Base-by-base conservation (phyloP, 306 rosid species). In the Begonia masoniana region DNA sequence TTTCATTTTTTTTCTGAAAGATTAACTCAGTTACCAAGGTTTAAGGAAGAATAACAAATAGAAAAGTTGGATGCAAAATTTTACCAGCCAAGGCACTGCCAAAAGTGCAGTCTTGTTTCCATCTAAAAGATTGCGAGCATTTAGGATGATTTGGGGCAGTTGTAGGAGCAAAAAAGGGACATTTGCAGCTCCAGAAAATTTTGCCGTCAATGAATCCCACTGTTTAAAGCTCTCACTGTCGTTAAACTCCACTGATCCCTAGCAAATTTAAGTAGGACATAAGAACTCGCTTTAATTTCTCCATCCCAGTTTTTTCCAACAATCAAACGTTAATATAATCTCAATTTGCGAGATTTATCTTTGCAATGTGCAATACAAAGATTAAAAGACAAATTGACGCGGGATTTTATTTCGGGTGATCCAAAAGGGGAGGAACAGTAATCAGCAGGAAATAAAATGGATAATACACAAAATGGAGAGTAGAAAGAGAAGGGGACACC, bases 61-160 rank as follows among this genome's bases (percentile, higher is more conserved):
- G 10, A 13, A 36, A 45, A 49, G 23, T 43, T 50, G 43, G 13
- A 55, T 62, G 63, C 42, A 68, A 41, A 13, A 50, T 14, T 41
- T 48, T 65, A 81, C 88, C 74, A 83, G 89, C 96, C 96, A 87
- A 24, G 94, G 91, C 47, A 87, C 76, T 2, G 96, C 96, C 15
- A 74, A 61, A 57, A 87, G 91, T 9, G 96, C 96, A 16, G 70
- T 61, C 36, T 70, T 72, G 66, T 83, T 81, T 52, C 85, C 94
- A 0, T 89, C 66, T 43, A 78, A 5, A 26, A 87, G 96, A 65
- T 87, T 87, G 15, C 74, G 74, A 42, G 96, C 72, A 58, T 87
- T 87, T 36, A 87, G 96, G 46, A 81, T 58, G 66, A 87, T 87
- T 61, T 87, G 96, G 15, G 96, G 96, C 76, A 83, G 59, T 62